Evolutionary conservation across 495 filamentous ascomycete species (phyloP).

Genomic region (Trichoderma erinaceum): DNA sequence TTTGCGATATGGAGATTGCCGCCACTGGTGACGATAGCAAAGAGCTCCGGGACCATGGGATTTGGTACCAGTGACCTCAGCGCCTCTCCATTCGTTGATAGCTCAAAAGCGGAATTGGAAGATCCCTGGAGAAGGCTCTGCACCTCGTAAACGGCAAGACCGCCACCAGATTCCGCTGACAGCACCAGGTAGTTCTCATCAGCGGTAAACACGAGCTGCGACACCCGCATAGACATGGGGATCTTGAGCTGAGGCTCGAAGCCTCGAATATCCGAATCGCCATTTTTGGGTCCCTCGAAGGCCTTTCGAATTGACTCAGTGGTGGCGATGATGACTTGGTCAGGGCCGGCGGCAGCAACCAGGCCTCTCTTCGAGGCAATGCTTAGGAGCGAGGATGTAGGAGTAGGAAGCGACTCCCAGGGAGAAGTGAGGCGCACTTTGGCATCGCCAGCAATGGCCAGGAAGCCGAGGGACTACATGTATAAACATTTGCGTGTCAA

Average conservation of each 20-base stretch:
- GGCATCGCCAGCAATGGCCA: constrained; percentile 68
- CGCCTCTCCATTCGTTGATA: constrained; percentile 66
- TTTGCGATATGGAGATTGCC: constrained; percentile 83
- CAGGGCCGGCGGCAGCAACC: constrained; percentile 80
- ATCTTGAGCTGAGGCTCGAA: constrained; percentile 73
- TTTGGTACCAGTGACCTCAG: constrained; percentile 77
- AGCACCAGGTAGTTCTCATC: constrained; percentile 79
- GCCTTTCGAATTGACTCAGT: constrained; percentile 74
- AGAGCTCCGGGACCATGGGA: constrained; percentile 59
- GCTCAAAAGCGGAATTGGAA: constrained; percentile 60
- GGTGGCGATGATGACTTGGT: constrained; percentile 65
- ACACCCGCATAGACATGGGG: constrained; percentile 65
- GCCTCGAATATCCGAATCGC: constrained; percentile 56
- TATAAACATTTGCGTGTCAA: neutral
- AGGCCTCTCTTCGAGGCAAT: constrained; percentile 76
- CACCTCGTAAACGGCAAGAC: constrained; percentile 76
- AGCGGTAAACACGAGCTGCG: constrained; percentile 83
- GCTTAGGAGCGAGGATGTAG: constrained; percentile 78
- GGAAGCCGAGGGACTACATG: constrained; percentile 71
- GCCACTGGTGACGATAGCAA: constrained; percentile 71
- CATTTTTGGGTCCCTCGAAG: constrained; percentile 53
- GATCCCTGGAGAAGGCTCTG: constrained; percentile 56
- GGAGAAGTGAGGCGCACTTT: constrained; percentile 74
- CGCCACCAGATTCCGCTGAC: constrained; percentile 74
- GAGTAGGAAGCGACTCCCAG: constrained; percentile 74